Evolutionary conservation across 257 asterid species (phyloP).

Genomic region (Cynanchum wilfordii): DNA sequence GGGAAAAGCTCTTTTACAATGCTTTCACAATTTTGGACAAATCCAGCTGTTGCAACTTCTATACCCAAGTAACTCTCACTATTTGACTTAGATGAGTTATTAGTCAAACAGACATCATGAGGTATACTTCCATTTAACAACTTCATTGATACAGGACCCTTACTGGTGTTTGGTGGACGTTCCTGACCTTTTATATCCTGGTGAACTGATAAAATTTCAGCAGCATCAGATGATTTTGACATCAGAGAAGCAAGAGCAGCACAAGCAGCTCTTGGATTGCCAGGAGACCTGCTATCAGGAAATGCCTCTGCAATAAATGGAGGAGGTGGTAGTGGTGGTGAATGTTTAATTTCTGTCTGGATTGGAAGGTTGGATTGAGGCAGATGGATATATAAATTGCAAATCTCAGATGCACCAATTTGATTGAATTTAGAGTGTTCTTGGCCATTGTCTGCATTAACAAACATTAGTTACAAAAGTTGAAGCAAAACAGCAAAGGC

Average conservation of each 20-base stretch:
- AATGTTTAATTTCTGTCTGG: conserved; percentile 16
- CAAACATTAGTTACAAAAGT: conserved; percentile 1
- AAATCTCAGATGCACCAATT: conserved; percentile 16
- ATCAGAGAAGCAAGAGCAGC: conserved; percentile 63
- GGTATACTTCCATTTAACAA: conserved; percentile 16
- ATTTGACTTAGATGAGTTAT: conserved; percentile 9
- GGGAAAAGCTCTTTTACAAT: conserved; percentile 35
- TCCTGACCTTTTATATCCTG: conserved; percentile 4
- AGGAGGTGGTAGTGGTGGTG: conserved; percentile 19
- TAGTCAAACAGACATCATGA: conserved; percentile 17
- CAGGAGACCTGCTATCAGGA: conserved; percentile 28
- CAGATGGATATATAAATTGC: conserved; percentile 8
- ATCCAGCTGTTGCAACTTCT: conserved; percentile 21
- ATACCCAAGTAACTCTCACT: conserved; percentile 16
- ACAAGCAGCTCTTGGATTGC: conserved; percentile 60
- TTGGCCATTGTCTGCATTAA: conserved; percentile 30
- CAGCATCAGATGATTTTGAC: conserved; percentile 19
- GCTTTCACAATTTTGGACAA: conserved; percentile 21
- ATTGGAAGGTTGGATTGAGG: conserved; percentile 14
- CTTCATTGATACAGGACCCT: not conserved
- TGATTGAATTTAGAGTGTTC: conserved; percentile 22
- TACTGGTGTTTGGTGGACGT: not conserved
- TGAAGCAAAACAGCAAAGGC: not conserved
- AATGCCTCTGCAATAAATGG: conserved; percentile 22
- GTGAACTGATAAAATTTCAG: conserved; percentile 5